Evolutionary conservation across 441 rosid species (phyloP).

Genomic region (Euphorbia schlechtendalii): DNA sequence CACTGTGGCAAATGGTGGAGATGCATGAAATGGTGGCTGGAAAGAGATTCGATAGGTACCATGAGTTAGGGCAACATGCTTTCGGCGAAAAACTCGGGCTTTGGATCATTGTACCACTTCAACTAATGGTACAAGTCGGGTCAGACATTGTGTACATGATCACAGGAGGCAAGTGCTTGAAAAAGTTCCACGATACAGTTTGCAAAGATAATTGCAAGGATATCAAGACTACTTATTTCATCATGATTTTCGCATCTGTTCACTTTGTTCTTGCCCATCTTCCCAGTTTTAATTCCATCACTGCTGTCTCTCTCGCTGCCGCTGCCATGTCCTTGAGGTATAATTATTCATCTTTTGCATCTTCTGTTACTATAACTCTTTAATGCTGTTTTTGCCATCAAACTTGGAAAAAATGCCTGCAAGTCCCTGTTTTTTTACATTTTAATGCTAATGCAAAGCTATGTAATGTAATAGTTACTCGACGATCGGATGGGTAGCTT

Average conservation of each 20-base stretch:
- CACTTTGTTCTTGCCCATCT: slow-evolving; percentile 65
- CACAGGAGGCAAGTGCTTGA: slow-evolving; percentile 66
- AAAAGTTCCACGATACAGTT: slow-evolving; percentile 47
- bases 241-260: slow-evolving; percentile 54
- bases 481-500: slow-evolving; percentile 53
- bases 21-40: slow-evolving; percentile 79
- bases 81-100: slow-evolving; percentile 74
- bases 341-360: not conserved
- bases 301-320: slow-evolving; percentile 57
- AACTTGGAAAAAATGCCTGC: too few relatives aligned
- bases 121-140: slow-evolving; percentile 60
- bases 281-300: slow-evolving; percentile 63
- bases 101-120: slow-evolving; percentile 69
- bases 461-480: slow-evolving; percentile 44
- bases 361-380: too few relatives aligned
- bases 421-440: too few relatives aligned
- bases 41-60: slow-evolving; percentile 74
- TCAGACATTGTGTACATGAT: slow-evolving; percentile 68
- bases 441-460: too few relatives aligned
- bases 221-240: slow-evolving; percentile 51
- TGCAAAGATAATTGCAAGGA: slow-evolving; percentile 37
- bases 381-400: too few relatives aligned
- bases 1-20: slow-evolving; percentile 86
- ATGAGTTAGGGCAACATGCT: slow-evolving; percentile 67
- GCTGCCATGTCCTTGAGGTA: slow-evolving; percentile 76